Evolutionary conservation across 192 early-diverging fungal species (phyloP).

Genomic region (Rhizophlyctis rosea): DNA sequence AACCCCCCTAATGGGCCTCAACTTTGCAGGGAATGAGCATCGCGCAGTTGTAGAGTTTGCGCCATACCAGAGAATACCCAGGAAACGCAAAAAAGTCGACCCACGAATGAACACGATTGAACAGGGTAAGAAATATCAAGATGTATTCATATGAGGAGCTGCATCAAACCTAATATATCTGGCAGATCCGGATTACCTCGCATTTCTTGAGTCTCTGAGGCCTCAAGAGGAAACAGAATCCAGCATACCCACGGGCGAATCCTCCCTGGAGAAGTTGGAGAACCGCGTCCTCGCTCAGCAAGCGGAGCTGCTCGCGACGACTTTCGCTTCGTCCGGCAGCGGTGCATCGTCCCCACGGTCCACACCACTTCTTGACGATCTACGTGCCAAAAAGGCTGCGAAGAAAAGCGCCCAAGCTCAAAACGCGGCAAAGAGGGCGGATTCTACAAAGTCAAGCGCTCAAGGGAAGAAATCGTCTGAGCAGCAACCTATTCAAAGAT

Average conservation of each 20-base stretch:
- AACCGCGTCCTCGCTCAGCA: slow-evolving; percentile 26
- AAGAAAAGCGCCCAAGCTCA: slow-evolving; percentile 43
- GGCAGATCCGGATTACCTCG: slow-evolving; percentile 70
- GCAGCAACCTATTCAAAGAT: neutral
- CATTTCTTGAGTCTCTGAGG: slow-evolving; percentile 72
- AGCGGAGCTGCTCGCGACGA: slow-evolving; percentile 6
- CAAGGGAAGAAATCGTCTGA: neutral
- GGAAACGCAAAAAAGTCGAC: slow-evolving; percentile 60
- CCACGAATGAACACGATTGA: slow-evolving; percentile 76
- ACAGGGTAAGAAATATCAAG: slow-evolving; percentile 40
- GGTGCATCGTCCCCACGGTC: slow-evolving; percentile 60
- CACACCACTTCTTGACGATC: slow-evolving; percentile 70
- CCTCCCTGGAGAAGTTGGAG: slow-evolving; percentile 49
- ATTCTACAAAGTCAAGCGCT: neutral
- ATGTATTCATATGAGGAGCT: neutral
- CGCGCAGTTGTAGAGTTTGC: slow-evolving; percentile 78
- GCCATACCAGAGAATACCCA: slow-evolving; percentile 70
- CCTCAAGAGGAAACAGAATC: slow-evolving; percentile 1
- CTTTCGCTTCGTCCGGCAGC: slow-evolving; percentile 19
- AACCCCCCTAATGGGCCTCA: neutral
- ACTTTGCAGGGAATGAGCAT: slow-evolving; percentile 59
- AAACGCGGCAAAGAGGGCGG: slow-evolving; percentile 21
- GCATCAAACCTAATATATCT: no score
- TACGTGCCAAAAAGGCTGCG: slow-evolving; percentile 66
- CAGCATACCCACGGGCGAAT: slow-evolving; percentile 27